Evolutionary conservation across 2,329 filamentous ascomycete species (phyloP).

Genomic region (Ophiostoma australiae): DNA sequence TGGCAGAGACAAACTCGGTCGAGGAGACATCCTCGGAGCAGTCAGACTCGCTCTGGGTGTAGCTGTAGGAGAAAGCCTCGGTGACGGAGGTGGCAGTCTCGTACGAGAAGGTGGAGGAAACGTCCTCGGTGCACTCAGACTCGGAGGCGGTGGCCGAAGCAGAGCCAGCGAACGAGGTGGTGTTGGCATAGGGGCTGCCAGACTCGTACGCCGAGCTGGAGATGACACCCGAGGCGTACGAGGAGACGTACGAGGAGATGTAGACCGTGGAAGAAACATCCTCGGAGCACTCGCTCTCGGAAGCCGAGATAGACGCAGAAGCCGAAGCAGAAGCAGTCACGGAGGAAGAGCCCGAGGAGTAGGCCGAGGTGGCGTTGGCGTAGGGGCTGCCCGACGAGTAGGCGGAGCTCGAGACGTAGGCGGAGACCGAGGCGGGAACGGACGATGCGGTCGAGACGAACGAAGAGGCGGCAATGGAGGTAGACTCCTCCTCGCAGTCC

Average conservation of each 20-base stretch:
- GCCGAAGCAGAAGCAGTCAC: neutral
- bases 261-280: neutral
- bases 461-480: neutral
- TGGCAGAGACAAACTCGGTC: neutral
- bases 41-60: constrained; percentile 9
- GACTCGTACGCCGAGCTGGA: neutral
- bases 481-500: constrained; percentile 2
- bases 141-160: neutral
- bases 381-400: neutral
- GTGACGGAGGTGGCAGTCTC: constrained; percentile 7
- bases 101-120: constrained; percentile 4
- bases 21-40: constrained; percentile 3
- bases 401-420: neutral
- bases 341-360: neutral
- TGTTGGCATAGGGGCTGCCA: neutral
- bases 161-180: constrained; percentile 4
- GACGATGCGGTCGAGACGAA: neutral
- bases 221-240: constrained; percentile 5
- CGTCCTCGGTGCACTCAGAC: neutral
- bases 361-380: constrained; percentile 4
- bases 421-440: constrained; percentile 1
- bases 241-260: neutral
- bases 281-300: constrained; percentile 1
- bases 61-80: neutral
- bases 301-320: neutral